Conservation (phyloP, 805 yeast genomes). For the Jamesozyma piceae region DNA sequence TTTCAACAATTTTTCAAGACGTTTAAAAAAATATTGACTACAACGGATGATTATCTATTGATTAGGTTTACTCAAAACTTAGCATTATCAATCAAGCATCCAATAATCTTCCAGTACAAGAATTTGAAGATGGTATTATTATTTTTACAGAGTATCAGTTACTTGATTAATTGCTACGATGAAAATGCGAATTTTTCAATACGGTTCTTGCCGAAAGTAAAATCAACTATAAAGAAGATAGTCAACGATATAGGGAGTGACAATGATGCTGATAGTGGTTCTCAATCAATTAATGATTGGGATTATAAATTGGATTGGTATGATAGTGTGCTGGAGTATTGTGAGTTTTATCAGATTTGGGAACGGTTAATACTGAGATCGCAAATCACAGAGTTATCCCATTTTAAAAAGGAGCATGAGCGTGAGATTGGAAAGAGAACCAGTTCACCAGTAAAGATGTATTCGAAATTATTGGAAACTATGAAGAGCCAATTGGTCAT, state of each 20-base stretch:
- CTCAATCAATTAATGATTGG: conserved; percentile 6
- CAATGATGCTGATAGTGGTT: not conserved
- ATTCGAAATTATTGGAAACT: not conserved
- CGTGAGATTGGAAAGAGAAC: not conserved
- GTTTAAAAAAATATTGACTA: conserved; percentile 10
- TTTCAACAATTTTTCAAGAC: conserved; percentile 19
- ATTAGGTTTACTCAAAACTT: conserved; percentile 11
- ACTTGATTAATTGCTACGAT: conserved; percentile 27
- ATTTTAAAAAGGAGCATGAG: not conserved
- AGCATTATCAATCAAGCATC: conserved; percentile 10
- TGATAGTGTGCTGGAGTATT: conserved; percentile 10
- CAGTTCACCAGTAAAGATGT: not conserved
- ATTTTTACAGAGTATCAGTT: conserved; percentile 28
- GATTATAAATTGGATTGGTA: conserved; percentile 14
- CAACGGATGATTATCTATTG: not conserved
- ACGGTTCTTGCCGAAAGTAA: conserved; percentile 25
- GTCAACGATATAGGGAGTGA: conserved; percentile 1
- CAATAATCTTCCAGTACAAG: conserved; percentile 17
- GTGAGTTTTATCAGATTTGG: conserved; percentile 20
- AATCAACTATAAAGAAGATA: conserved; percentile 13
- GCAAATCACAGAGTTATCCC: not conserved
- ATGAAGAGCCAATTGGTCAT: not conserved
- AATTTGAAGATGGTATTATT: conserved; percentile 23
- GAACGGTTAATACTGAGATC: conserved; percentile 13
- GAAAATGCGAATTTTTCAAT: conserved; percentile 23